phyloP scores from a whole-genome alignment of 768 basidiomycete genomes.

The Grammothele lineata region DNA sequence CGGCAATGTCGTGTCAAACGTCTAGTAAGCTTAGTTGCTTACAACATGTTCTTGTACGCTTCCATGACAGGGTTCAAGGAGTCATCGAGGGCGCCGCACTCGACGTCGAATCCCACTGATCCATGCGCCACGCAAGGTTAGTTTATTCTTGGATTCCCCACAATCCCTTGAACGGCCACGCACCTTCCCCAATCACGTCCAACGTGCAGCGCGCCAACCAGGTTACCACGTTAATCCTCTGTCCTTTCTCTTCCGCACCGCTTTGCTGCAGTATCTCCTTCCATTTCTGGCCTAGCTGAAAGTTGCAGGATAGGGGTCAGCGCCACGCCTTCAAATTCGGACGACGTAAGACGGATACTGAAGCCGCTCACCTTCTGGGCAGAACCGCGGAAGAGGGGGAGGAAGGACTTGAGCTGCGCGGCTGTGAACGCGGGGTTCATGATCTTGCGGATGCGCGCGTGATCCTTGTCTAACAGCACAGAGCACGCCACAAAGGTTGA shows the following conservation, averaged over 20 bases:
- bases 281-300: conserved; percentile 23
- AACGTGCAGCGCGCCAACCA: conserved; percentile 24
- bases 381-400: conserved; percentile 19
- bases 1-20: no score
- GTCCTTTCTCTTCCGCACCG: background rate
- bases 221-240: conserved; percentile 12
- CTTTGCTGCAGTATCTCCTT: conserved; percentile 18
- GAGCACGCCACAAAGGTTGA: no score
- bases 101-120: conserved; percentile 22
- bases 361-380: conserved; percentile 18
- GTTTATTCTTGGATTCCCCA: no score
- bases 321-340: no score
- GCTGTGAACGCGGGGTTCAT: conserved; percentile 22
- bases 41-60: conserved; percentile 24
- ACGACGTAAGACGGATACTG: no score
- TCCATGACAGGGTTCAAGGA: conserved; percentile 15
- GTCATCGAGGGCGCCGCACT: conserved; percentile 22
- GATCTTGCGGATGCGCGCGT: conserved; percentile 21
- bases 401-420: conserved; percentile 18
- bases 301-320: background rate
- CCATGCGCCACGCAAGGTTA: no score
- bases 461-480: conserved; percentile 21
- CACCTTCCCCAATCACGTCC: conserved; percentile 27
- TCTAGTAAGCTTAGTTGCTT: no score
- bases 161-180: no score